Evolutionary conservation across 1,139 yeast genomes (phyloP).

Genomic region (Suhomyces anneliseae): DNA sequence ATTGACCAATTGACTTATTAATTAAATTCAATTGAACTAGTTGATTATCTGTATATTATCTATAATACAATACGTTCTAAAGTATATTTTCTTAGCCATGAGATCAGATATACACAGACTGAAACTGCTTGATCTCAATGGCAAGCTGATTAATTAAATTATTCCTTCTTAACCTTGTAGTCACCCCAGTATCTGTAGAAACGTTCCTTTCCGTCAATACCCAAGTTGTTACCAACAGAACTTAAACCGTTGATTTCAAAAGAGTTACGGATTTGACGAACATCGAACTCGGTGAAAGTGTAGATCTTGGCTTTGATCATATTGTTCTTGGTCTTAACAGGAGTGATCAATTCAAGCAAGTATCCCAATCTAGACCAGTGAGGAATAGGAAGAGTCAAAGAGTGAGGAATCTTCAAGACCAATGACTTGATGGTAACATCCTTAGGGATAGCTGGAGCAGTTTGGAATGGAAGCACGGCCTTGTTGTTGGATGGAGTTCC

Average conservation of each 20-base stretch:
- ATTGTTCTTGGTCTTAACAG: conserved; percentile 19
- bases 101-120: too few species aligned
- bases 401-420: conserved; percentile 42
- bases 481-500: conserved; percentile 73
- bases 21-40: neutral
- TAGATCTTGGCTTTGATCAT: conserved; percentile 28
- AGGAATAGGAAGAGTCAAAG: conserved; percentile 38
- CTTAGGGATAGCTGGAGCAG: conserved; percentile 8
- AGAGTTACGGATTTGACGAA: conserved; percentile 20
- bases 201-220: conserved; percentile 28
- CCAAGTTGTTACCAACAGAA: conserved; percentile 28
- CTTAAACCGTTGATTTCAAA: conserved; percentile 34
- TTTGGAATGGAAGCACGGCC: conserved; percentile 50
- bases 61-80: neutral
- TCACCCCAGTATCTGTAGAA: conserved; percentile 35
- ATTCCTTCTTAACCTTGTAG: conserved; percentile 15
- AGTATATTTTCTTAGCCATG: too few species aligned
- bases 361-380: conserved; percentile 21
- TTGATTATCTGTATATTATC: neutral
- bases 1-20: too few species aligned
- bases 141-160: neutral
- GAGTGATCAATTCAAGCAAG: conserved; percentile 26
- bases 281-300: conserved; percentile 20
- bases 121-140: too few species aligned
- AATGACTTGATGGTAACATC: conserved; percentile 39